Evolutionary conservation across 2,329 filamentous ascomycete genomes (phyloP).

Genomic region (Didymella lethalis): DNA sequence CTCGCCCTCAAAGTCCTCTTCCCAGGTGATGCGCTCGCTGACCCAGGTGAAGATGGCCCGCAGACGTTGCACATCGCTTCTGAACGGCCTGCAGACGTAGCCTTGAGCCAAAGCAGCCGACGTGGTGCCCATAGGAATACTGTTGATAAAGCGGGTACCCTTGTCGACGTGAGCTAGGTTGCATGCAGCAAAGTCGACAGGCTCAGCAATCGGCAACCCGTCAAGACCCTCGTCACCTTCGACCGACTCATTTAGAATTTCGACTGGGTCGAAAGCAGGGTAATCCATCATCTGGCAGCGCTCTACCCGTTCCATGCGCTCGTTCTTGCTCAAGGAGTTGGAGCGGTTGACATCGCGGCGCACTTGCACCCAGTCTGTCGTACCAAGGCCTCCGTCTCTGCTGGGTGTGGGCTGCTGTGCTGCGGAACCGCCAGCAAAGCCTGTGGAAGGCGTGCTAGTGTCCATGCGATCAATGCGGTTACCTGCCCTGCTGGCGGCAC

Average conservation of each 20-base stretch:
- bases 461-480: slow-evolving; percentile 37
- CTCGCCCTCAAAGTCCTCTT: slow-evolving; percentile 89
- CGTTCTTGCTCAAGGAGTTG: slow-evolving; percentile 89
- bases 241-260: slow-evolving; percentile 82
- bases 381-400: slow-evolving; percentile 74
- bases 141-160: slow-evolving; percentile 88
- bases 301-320: slow-evolving; percentile 83
- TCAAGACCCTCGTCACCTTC: slow-evolving; percentile 91
- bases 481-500: slow-evolving; percentile 48
- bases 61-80: slow-evolving; percentile 90
- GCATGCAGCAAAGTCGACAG: slow-evolving; percentile 79
- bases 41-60: slow-evolving; percentile 98
- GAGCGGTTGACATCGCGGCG: slow-evolving; percentile 94
- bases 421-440: slow-evolving; percentile 61
- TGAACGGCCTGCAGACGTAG: slow-evolving; percentile 91
- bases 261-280: slow-evolving; percentile 85
- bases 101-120: slow-evolving; percentile 84
- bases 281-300: slow-evolving; percentile 95
- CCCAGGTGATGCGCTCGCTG: slow-evolving; percentile 92
- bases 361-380: slow-evolving; percentile 95
- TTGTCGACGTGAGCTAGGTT: slow-evolving; percentile 93
- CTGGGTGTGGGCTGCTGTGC: slow-evolving; percentile 54
- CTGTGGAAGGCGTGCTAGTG: slow-evolving; percentile 56
- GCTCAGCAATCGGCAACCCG: slow-evolving; percentile 80
- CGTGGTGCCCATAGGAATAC: slow-evolving; percentile 81